Conservation (phyloP, 805 yeast species). For the Yamadazyma endophytica region DNA sequence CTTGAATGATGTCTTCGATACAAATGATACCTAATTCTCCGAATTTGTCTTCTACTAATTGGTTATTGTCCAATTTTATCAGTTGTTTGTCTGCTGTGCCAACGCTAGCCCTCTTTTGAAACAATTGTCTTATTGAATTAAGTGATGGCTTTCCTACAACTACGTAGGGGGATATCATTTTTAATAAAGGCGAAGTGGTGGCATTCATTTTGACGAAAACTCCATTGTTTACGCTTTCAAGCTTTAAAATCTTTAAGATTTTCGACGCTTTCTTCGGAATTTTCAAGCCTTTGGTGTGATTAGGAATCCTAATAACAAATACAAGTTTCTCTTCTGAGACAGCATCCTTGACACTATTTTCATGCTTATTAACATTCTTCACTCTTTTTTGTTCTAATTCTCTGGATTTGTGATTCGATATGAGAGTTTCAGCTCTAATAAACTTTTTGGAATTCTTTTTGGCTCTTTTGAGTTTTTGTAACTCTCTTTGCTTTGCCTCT, state of each 20-base stretch:
- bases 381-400: conserved; percentile 67
- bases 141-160: conserved; percentile 74
- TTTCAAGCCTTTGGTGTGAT: conserved; percentile 54
- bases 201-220: conserved; percentile 65
- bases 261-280: conserved; percentile 63
- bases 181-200: conserved; percentile 58
- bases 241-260: conserved; percentile 57
- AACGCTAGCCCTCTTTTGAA: conserved; percentile 74
- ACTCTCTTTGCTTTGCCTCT: conserved; percentile 48
- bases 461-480: conserved; percentile 38
- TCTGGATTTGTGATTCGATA: conserved; percentile 60
- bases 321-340: conserved; percentile 40
- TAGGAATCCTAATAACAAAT: conserved; percentile 64
- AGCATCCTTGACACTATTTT: conserved; percentile 27
- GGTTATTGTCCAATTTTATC: conserved; percentile 65
- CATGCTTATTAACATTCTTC: conserved; percentile 55
- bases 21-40: conserved; percentile 65
- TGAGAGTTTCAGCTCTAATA: conserved; percentile 70
- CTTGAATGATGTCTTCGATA: conserved; percentile 77
- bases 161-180: conserved; percentile 67
- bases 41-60: conserved; percentile 66
- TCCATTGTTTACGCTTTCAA: conserved; percentile 59
- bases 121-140: conserved; percentile 62
- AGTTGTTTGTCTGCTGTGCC: conserved; percentile 33
- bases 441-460: conserved; percentile 49